Conservation (phyloP, 1,139 yeast species). For the Eremothecium sinecaudum region DNA sequence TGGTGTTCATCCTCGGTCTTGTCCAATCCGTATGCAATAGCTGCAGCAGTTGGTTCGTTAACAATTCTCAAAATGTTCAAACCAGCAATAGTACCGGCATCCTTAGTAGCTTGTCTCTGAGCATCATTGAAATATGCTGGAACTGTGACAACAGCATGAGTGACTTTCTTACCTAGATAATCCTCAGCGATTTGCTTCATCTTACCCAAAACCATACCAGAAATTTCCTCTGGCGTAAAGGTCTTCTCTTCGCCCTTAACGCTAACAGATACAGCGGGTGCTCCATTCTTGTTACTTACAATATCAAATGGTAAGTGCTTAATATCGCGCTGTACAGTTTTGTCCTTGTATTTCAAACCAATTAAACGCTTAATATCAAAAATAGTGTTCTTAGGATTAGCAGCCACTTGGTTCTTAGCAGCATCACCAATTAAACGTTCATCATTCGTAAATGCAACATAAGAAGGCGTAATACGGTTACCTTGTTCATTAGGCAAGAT, state of each 20-base stretch:
- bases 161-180: slow-evolving; percentile 84
- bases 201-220: slow-evolving; percentile 92
- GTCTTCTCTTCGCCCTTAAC: slow-evolving; percentile 86
- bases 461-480: slow-evolving; percentile 97
- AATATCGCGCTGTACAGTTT: slow-evolving; percentile 87
- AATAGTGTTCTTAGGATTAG: slow-evolving; percentile 93
- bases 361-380: slow-evolving; percentile 97
- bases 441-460: slow-evolving; percentile 94
- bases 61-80: slow-evolving; percentile 92
- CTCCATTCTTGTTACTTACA: slow-evolving; percentile 70
- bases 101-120: slow-evolving; percentile 97
- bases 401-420: slow-evolving; percentile 97
- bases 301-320: slow-evolving; percentile 88
- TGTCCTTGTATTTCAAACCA: slow-evolving; percentile 88
- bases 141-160: slow-evolving; percentile 90
- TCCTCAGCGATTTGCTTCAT: slow-evolving; percentile 98
- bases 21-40: slow-evolving; percentile 93
- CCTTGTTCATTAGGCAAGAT: slow-evolving; percentile 98
- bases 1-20: slow-evolving; percentile 81
- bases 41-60: slow-evolving; percentile 98
- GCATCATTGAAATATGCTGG: slow-evolving; percentile 98
- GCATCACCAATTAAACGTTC: slow-evolving; percentile 98
- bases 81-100: slow-evolving; percentile 97
- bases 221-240: slow-evolving; percentile 93
- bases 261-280: slow-evolving; percentile 87